Percentiles rank a stretch among this genome's conserved stretches.
These are phyloP conservation scores for Naegleria lovaniensis DNA, from an alignment of 208 protist species.

Conservation along the genomic window DNA sequence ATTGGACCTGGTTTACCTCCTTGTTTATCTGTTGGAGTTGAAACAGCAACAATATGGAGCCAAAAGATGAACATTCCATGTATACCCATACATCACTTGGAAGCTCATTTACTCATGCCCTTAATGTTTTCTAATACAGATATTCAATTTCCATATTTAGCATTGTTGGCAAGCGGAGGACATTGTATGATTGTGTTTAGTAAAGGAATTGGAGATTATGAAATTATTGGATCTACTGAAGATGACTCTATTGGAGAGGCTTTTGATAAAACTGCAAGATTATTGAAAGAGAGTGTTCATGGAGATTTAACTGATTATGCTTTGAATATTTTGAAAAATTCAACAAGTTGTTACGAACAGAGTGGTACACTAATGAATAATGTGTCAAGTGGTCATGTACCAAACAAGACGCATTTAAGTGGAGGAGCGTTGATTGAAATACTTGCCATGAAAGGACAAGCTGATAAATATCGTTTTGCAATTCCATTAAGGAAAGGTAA, in stretches of 20 bases:
- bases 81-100: conserved; percentile 30
- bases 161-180: conserved; percentile 28
- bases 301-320: neutral
- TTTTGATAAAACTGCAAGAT: conserved; percentile 30
- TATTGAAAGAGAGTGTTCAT: neutral
- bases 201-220: conserved; percentile 15
- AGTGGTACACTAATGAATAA: too few species aligned
- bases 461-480: neutral
- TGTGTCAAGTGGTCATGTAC: too few species aligned
- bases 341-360: too few species aligned
- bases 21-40: conserved; percentile 17
- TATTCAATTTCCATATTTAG: conserved; percentile 18
- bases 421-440: neutral
- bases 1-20: conserved; percentile 27
- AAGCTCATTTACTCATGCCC: conserved; percentile 30
- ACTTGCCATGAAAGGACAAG: neutral
- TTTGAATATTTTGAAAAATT: neutral
- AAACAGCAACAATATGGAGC: neutral
- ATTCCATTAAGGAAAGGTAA: conserved; percentile 13
- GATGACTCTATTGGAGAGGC: conserved; percentile 33
- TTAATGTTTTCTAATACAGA: neutral
- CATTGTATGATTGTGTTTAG: conserved; percentile 16
- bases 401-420: neutral
- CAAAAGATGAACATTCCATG: neutral
- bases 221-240: neutral